Base-by-base conservation (phyloP, 1,284 basidiomycete species). In the Melampsora americana region DNA sequence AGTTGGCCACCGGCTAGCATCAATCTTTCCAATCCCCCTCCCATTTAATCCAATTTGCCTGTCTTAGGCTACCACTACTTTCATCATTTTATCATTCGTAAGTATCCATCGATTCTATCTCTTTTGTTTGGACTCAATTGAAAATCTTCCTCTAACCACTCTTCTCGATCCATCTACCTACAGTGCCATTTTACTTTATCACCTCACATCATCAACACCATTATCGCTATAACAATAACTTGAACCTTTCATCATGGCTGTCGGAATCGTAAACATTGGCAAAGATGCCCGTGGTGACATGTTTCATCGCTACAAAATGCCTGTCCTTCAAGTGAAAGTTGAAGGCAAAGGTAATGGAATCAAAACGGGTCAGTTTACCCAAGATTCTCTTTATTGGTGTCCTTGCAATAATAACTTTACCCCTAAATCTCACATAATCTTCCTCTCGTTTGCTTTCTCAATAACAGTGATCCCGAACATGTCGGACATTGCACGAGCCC, bases 341-440 rank as follows among this genome's bases (percentile, higher is more conserved):
- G 96, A 99, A 85, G 96, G 96, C 81, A 94, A 94, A 84, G 96
- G 96, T 76, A 99, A 99, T 83, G 96, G 96, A 79, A 99, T 99
- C 86, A 99, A 99, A 86, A 99, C 96, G 56, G 72, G 72, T 75
- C 1, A 5, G 72, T 48, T 5, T 2, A 16, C 44, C 18, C 5
- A 18, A 53, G 50, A 23, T 26, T 53, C 16, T 18, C 7, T 48
- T 48, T 48, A 12, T 2, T 48, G 1, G n/a, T n/a, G n/a, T n/a
- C n/a, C 3, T 35, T 35, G 5, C 35, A 35, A 35, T 35, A 9
- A 35, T 35, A 3, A 35, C 35, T 35, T 35, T 35, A 9, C 3
- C 35, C 9, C 3, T 9, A 35, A 35, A 35, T 35, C 35, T 35
- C 35, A 35, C 35, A 35, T 35, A 9, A 9, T 35, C 35, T 35